A percentile compares a stretch with the other conserved stretches of the same genome.
Conservation (phyloP, 1,284 basidiomycete species). For the Apiotrichum sp. region DNA sequence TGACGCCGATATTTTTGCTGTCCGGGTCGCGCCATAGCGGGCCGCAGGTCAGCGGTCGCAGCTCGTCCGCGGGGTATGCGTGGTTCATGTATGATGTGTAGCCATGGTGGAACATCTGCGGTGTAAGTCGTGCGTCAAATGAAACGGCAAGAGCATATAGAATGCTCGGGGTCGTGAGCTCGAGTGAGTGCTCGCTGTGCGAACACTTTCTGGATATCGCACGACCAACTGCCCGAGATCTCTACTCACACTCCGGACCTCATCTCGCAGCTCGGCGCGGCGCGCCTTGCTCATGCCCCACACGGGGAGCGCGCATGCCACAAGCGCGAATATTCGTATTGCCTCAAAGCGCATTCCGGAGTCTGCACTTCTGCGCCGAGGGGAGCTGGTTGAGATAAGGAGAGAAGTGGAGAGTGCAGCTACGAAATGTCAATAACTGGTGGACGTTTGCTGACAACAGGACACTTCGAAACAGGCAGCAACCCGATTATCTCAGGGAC, state of each 20-base stretch:
- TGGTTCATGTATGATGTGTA: conserved; percentile 44
- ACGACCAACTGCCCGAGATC: too few species aligned
- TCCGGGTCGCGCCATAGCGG: conserved; percentile 34
- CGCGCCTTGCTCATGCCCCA: conserved; percentile 2
- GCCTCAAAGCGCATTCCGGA: too few species aligned
- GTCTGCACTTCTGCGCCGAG: too few species aligned
- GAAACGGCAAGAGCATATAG: too few species aligned
- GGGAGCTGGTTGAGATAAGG: too few species aligned
- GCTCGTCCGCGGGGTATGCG: conserved; percentile 54
- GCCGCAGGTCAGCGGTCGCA: conserved; percentile 77
- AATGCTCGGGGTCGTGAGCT: too few species aligned
- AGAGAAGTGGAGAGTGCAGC: too few species aligned
- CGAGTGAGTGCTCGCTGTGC: background rate
- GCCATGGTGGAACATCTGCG: conserved; percentile 42
- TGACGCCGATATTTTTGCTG: conserved; percentile 43
- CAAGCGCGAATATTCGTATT: too few species aligned
- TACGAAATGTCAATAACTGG: too few species aligned
- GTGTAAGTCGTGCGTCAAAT: background rate
- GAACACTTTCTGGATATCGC: background rate
- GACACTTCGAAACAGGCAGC: too few species aligned
- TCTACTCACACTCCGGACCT: conserved; percentile 11
- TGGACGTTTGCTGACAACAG: too few species aligned
- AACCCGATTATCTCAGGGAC: too few species aligned
- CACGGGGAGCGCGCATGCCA: background rate
- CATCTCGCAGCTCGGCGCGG: conserved; percentile 11